These are phyloP conservation scores for Tricholomella constricta DNA, from an alignment of 768 basidiomycete species.

Conservation along the genomic window DNA sequence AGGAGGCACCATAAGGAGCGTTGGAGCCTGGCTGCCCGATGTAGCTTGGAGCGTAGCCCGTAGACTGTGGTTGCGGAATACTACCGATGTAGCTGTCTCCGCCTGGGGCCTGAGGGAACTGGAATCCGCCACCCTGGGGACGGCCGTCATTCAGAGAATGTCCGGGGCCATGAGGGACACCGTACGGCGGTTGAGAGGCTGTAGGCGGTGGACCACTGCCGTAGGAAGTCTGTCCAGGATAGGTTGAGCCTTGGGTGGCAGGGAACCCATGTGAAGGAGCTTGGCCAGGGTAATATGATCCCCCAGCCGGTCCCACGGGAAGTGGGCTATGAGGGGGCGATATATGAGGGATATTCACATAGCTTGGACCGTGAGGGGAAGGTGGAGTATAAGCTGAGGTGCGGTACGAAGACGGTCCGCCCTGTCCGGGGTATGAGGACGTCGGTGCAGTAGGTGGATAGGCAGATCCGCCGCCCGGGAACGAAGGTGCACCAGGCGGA, in stretches of 20 bases:
- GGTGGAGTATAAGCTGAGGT: conserved; percentile 12
- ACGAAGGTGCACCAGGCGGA: conserved; percentile 21
- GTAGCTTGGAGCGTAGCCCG: conserved; percentile 20
- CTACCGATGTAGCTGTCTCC: conserved; percentile 17
- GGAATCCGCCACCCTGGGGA: conserved; percentile 17
- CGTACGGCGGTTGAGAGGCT: conserved; percentile 9
- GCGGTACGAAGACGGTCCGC: conserved; percentile 12
- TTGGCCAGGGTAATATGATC: conserved; percentile 14
- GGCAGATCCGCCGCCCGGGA: conserved; percentile 8
- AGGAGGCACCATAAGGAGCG: conserved; percentile 12
- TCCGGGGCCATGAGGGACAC: conserved; percentile 6
- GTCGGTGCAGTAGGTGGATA: conserved; percentile 7
- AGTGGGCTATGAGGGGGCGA: conserved; percentile 27
- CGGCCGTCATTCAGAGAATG: conserved; percentile 5
- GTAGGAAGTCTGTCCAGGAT: conserved; percentile 22
- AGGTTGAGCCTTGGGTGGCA: conserved; percentile 22
- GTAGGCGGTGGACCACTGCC: conserved; percentile 8
- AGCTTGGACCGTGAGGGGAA: conserved; percentile 15
- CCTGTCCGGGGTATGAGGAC: conserved; percentile 22
- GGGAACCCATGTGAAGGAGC: conserved; percentile 15
- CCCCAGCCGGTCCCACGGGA: conserved; percentile 10
- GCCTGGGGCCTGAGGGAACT: conserved; percentile 28
- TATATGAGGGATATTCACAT: conserved; percentile 10
- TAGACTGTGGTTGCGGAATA: conserved; percentile 15
- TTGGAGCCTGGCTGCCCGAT: conserved; percentile 9